Base-by-base conservation (phyloP, 2,329 filamentous ascomycete species). In the Aspergillus tubingensis region DNA sequence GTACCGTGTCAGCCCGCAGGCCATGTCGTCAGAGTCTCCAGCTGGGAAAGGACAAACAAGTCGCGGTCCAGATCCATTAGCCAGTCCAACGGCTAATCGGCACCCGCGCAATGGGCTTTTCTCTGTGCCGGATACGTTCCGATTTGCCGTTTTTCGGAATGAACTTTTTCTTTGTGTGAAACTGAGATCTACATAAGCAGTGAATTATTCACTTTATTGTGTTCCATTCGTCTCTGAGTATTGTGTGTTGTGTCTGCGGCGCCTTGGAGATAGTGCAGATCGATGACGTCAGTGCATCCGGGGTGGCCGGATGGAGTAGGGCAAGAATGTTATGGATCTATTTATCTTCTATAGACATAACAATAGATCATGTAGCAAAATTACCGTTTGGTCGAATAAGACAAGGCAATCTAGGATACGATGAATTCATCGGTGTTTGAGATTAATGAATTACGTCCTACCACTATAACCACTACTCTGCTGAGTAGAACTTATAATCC, bases 221-320 rank as follows among this genome's bases (percentile, higher is more conserved):
- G 47, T 27, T 19, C 41, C 17, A 41, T 41, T 11, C 10, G 19
- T n/a, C 23, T 25, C 10, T 32, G 10, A n/a, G 5, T 30, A 23
- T 8, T 51, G 48, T 7, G 10, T 30, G 27, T 10, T 23, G 23
- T 53, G 8, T 4, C 27, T 53, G 30, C n/a, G 17, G 11, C 8
- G 15, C n/a, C 27, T 27, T 27, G 21, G 8, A 11, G 17, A 27
- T n/a, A 1, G 11, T 36, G 32, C 32, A 36, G 17, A 17, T 44
- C 41, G 13, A 54, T 61, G 59, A 61, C 59, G 59, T 61, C 59
- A 61, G 48, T 15, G 5, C 21, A 50, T 61, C 59, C 59, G 50
- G 54, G 53, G 36, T 32, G 19, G n/a, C 58, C 58, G 58, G 53
- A 30, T 5, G 27, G 27, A 30, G 27, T 27, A 27, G 25, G 25